Base-by-base conservation (phyloP, 2,329 filamentous ascomycete species). In the Drechslerella dactyloides region DNA sequence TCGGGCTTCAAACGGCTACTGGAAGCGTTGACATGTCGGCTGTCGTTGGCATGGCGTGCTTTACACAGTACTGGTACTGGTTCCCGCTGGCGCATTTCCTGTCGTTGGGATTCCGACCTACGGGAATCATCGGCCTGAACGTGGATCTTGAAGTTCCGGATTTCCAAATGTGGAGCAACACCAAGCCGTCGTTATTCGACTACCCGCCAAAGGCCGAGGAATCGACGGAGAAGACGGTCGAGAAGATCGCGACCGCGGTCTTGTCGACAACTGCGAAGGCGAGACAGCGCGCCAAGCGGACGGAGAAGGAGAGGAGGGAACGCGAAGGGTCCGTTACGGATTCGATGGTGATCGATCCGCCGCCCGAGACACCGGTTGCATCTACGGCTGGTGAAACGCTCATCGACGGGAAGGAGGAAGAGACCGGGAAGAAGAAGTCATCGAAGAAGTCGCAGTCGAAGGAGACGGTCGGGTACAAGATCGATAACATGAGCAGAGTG, bases 11-110 rank as follows among this genome's bases (percentile, higher is more conserved):
- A 80, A 99, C 94, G 0, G 94, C 96, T 81, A 97, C 93, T 0
- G 96, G 96, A 74, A 99, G 97, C 79, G 87, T 99, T 75, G 97
- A 99, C 84, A 97, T 99, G 93, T 88, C 93, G 17, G 96, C 91
- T 73, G 96, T 99, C 75, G 93, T 99, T 17, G 96, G 94, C 76
- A 96, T 96, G 88, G 93, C 92, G 27, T 90, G 99, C 60, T 99
- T 99, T 82, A 96, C 93, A 7, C 94, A 99, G 80, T 99, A 99
- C 83, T 99, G 94, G 94, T 99, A 99, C 83, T 99, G 94, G 94
- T 99, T 99, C 86, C 94, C 94, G 70, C 89, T 97, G 77, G 96
- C 94, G 30, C 94, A 99, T 81, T 99, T 99, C 86, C 81, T 99
- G 66, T 96, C 93, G 0, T 84, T 99, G 73, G 93, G 91, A 77